Percentiles rank a stretch among this genome's conserved stretches.
phyloP scores from a whole-genome alignment of 1,284 basidiomycete species.

The Malassezia pachydermatis region DNA sequence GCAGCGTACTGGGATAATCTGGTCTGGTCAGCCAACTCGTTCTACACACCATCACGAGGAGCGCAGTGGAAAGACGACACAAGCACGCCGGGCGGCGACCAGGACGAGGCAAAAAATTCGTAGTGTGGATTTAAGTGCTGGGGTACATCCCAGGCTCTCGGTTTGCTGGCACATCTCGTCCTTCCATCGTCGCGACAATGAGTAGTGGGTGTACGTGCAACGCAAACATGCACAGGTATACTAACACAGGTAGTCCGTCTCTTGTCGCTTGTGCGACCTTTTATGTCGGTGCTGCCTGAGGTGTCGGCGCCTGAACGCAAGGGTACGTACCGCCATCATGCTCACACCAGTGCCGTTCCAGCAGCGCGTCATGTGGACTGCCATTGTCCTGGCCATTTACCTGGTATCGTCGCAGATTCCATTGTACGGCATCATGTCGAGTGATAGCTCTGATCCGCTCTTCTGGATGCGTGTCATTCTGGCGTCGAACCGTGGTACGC shows the following conservation, averaged over 20 bases:
- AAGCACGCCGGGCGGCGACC: too few relatives aligned
- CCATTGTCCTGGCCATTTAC: constrained; percentile 47
- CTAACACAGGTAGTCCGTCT: constrained; percentile 33
- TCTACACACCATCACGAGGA: constrained; percentile 8
- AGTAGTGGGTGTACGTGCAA: constrained; percentile 17
- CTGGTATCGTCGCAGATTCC: constrained; percentile 47
- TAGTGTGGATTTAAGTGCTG: background rate
- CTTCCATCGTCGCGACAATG: constrained; percentile 15
- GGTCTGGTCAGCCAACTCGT: constrained; percentile 2
- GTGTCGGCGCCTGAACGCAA: constrained; percentile 47
- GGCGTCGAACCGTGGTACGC: constrained; percentile 91
- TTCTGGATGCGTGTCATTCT: constrained; percentile 99
- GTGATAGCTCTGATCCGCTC: constrained; percentile 63
- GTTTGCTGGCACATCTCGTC: constrained; percentile 13
- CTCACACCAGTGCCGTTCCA: constrained; percentile 41
- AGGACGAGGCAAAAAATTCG: constrained; percentile 4
- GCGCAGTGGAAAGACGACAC: too few relatives aligned
- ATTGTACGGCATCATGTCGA: constrained; percentile 47
- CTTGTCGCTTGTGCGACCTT: constrained; percentile 47
- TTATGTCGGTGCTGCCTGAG: constrained; percentile 47
- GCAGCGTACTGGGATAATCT: constrained; percentile 47
- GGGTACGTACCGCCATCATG: constrained; percentile 19
- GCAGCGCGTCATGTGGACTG: constrained; percentile 46
- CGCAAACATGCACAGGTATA: background rate
- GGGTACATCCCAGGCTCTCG: background rate